phyloP scores from a whole-genome alignment of 306 rosid genomes.

The Acacia acuminata region DNA sequence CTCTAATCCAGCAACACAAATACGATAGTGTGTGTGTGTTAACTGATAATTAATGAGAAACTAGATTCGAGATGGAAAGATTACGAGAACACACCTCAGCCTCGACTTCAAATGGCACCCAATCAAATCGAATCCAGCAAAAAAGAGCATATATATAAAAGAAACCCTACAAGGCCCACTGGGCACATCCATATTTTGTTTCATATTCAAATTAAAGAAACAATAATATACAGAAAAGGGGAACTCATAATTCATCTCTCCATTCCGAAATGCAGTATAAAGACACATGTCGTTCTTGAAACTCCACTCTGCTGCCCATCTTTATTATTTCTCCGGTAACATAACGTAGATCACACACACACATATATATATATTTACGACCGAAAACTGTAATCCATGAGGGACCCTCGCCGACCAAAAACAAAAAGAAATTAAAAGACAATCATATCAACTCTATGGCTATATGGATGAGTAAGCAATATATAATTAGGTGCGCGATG shows the following conservation, averaged over 20 bases:
- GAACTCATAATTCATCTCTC: constrained; percentile 5
- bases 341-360: background rate
- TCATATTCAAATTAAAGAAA: background rate
- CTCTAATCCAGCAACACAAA: background rate
- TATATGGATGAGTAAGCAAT: background rate
- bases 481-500: background rate
- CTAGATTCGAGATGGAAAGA: background rate
- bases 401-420: background rate
- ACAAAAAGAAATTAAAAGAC: background rate
- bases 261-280: background rate
- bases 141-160: background rate
- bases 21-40: background rate
- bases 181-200: background rate
- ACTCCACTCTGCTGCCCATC: background rate
- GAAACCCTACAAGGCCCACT: background rate
- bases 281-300: background rate
- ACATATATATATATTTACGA: background rate
- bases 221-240: background rate
- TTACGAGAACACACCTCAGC: background rate
- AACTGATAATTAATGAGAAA: too few relatives aligned
- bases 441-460: background rate
- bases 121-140: background rate
- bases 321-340: background rate
- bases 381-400: background rate
- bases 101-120: background rate